Conservation (phyloP, 257 asterid genomes). For the Euphrasia confusa region DNA sequence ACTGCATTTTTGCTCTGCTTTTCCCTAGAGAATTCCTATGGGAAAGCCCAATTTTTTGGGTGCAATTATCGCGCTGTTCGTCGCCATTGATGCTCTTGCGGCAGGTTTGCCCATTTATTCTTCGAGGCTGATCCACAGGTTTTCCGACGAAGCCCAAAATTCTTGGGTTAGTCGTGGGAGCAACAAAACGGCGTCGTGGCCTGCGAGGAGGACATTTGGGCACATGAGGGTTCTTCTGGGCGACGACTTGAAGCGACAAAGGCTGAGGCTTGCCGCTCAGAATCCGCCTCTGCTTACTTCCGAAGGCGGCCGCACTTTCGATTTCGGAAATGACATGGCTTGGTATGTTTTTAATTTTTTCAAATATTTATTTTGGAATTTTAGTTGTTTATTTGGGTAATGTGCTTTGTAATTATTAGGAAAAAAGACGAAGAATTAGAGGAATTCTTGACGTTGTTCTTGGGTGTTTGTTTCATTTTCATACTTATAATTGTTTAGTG, state of each 20-base stretch:
- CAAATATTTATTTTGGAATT: not conserved
- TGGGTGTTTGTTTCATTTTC: not conserved
- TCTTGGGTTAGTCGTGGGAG: conserved; percentile 28
- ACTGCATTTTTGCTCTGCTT: no score
- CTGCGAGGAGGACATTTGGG: conserved; percentile 42
- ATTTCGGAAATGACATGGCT: conserved; percentile 73
- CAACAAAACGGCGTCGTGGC: conserved; percentile 33
- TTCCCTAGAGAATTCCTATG: conserved; percentile 15
- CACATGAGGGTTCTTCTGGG: conserved; percentile 48
- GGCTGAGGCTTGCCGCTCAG: conserved; percentile 49
- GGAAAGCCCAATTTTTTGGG: conserved; percentile 21
- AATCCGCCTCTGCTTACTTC: conserved; percentile 43
- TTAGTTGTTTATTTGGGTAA: conserved; percentile 18
- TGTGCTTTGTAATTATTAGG: conserved; percentile 16
- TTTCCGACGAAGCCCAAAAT: conserved; percentile 48
- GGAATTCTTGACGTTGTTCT: not conserved
- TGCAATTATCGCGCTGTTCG: conserved; percentile 26
- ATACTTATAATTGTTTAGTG: conserved; percentile 13
- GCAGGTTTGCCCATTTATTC: conserved; percentile 36
- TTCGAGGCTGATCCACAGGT: conserved; percentile 52
- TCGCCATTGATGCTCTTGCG: conserved; percentile 29
- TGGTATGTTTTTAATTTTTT: conserved; percentile 40
- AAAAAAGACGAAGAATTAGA: not conserved
- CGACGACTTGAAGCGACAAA: conserved; percentile 62
- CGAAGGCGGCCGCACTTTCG: conserved; percentile 43